Evolutionary conservation across 768 basidiomycete species (phyloP).

Genomic region (Phallus indusiatus): DNA sequence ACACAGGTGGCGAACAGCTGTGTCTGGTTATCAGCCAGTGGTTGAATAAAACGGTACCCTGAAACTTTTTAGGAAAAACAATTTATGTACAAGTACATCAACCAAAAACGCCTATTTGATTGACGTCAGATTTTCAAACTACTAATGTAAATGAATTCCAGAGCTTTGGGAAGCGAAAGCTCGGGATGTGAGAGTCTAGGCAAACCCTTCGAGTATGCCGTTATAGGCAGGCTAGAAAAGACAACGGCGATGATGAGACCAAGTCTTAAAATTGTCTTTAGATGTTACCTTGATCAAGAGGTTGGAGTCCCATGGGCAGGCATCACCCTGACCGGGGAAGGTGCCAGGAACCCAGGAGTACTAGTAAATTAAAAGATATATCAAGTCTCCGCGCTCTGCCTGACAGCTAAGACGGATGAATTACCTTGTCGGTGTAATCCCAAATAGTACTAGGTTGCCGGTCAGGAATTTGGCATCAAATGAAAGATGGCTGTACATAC

Average conservation of each 20-base stretch:
- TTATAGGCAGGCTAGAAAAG: slow-evolving; percentile 38
- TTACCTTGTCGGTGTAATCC: slow-evolving; percentile 32
- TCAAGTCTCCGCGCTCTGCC: background rate
- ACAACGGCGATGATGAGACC: slow-evolving; percentile 22
- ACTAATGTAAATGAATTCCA: too few species aligned
- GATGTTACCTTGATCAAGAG: slow-evolving; percentile 13
- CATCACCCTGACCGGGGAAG: slow-evolving; percentile 27
- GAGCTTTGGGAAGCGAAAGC: background rate
- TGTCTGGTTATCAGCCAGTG: slow-evolving; percentile 10
- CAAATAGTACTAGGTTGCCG: slow-evolving; percentile 21
- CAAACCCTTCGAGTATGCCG: slow-evolving; percentile 31
- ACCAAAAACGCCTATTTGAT: too few species aligned
- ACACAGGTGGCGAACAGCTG: slow-evolving; percentile 9
- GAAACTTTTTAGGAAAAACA: background rate
- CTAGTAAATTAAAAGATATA: background rate
- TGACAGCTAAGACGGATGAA: background rate
- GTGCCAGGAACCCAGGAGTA: slow-evolving; percentile 28
- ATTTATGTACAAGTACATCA: too few species aligned
- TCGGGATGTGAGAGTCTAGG: background rate
- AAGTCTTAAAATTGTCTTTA: background rate
- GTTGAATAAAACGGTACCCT: slow-evolving; percentile 6
- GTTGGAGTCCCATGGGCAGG: slow-evolving; percentile 20
- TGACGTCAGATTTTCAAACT: too few species aligned
- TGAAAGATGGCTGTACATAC: background rate
- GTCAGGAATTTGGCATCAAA: background rate